Percentiles rank a stretch among this genome's conserved stretches.
phyloP scores from a whole-genome alignment of 495 filamentous ascomycete genomes.

The Talaromyces adpressus region DNA sequence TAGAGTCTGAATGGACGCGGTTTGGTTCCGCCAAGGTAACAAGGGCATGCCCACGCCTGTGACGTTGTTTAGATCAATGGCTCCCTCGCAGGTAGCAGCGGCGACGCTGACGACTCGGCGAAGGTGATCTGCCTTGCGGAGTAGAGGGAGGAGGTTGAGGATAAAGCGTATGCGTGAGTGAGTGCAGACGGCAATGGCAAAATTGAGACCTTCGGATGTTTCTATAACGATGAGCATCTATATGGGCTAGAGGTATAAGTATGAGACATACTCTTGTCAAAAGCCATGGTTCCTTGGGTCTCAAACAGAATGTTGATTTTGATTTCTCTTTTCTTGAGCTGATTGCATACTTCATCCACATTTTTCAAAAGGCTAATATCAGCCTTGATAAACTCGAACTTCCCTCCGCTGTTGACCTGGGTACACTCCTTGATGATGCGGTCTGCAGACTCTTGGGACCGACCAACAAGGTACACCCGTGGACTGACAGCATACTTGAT shows the following conservation, averaged over 20 bases:
- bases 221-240: conserved; percentile 21
- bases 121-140: conserved; percentile 35
- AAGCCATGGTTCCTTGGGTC: conserved; percentile 18
- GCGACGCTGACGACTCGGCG: conserved; percentile 54
- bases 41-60: conserved; percentile 15
- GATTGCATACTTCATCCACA: conserved; percentile 51
- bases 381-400: conserved; percentile 46
- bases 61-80: conserved; percentile 41
- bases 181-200: conserved; percentile 43
- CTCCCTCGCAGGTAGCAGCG: conserved; percentile 45
- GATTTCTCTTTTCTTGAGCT: conserved; percentile 49
- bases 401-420: conserved; percentile 36
- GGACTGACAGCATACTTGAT: conserved; percentile 40
- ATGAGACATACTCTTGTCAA: conserved; percentile 9
- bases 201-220: conserved; percentile 53
- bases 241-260: not conserved
- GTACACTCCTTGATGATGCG: conserved; percentile 28
- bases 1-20: conserved; percentile 41
- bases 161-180: conserved; percentile 60
- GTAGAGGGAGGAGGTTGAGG: conserved; percentile 53
- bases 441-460: conserved; percentile 26
- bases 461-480: conserved; percentile 41
- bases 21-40: conserved; percentile 23
- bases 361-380: conserved; percentile 50
- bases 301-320: conserved; percentile 55